Conservation (phyloP, 169 alveolate species). For the Pseudocohnilembus persalinus region DNA sequence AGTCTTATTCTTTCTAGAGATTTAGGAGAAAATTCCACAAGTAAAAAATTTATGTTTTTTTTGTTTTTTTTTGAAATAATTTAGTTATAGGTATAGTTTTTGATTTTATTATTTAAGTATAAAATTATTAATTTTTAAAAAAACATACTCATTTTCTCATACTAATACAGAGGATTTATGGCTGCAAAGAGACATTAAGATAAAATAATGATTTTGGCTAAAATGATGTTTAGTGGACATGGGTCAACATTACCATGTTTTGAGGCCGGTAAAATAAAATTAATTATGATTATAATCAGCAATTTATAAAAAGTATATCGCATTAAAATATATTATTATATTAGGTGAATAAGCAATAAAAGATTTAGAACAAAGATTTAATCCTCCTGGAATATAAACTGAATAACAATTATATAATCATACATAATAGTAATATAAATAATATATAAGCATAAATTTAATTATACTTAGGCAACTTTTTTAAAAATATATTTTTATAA, state of each 20-base stretch:
- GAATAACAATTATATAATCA: slow-evolving; percentile 42
- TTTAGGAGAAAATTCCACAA: slow-evolving; percentile 68
- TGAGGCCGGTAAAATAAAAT: slow-evolving; percentile 52
- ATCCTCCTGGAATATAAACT: slow-evolving; percentile 37
- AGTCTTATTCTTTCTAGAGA: slow-evolving; percentile 50
- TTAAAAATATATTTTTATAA: neutral
- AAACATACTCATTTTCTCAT: no score
- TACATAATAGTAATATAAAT: slow-evolving; percentile 11
- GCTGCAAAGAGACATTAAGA: slow-evolving; percentile 68
- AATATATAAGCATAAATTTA: no score
- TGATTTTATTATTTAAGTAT: no score
- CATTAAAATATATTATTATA: neutral
- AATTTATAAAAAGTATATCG: neutral
- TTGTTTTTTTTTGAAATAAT: no score
- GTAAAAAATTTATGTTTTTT: neutral
- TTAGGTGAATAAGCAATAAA: slow-evolving; percentile 44
- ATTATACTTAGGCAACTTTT: no score
- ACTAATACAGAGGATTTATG: slow-evolving; percentile 53
- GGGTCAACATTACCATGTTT: slow-evolving; percentile 72
- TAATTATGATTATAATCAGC: neutral
- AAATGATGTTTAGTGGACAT: slow-evolving; percentile 72
- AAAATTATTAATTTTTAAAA: no score
- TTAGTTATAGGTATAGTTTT: no score
- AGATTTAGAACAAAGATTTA: slow-evolving; percentile 59
- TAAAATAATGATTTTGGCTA: slow-evolving; percentile 65